Evolutionary conservation across 2,329 filamentous ascomycete genomes (phyloP).

Genomic region (Cryoendolithus antarcticus): DNA sequence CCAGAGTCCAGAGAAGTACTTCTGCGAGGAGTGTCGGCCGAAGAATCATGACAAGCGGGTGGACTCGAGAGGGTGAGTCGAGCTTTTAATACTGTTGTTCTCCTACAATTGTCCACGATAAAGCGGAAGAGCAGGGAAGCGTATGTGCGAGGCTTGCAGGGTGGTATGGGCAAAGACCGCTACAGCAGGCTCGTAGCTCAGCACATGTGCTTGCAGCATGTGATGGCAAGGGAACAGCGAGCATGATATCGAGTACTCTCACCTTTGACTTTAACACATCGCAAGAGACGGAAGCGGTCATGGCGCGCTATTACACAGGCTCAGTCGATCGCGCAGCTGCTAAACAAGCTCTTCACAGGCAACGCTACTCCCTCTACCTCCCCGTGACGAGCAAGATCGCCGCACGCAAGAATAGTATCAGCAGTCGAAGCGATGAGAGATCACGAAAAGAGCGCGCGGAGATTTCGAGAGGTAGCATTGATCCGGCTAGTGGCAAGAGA

Average conservation of each 20-base stretch:
- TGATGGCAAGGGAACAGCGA: too few relatives aligned
- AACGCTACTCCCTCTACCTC: conserved; percentile 51
- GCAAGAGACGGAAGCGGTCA: neutral
- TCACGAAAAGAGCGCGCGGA: conserved; percentile 44
- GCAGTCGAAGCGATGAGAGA: conserved; percentile 46
- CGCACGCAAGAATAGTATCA: conserved; percentile 54
- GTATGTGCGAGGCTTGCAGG: too few relatives aligned
- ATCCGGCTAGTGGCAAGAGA: conserved; percentile 57
- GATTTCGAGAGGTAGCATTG: conserved; percentile 40
- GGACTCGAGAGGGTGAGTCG: conserved; percentile 71
- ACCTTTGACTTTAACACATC: too few relatives aligned
- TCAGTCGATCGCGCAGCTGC: conserved; percentile 14
- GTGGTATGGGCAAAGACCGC: too few relatives aligned
- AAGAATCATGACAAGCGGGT: conserved; percentile 77
- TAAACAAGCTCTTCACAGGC: conserved; percentile 31
- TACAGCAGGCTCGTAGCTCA: too few relatives aligned
- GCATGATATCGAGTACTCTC: too few relatives aligned
- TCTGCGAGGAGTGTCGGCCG: conserved; percentile 87
- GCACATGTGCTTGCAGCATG: too few relatives aligned
- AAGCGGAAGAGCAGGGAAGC: too few relatives aligned
- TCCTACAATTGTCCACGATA: too few relatives aligned
- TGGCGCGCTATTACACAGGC: conserved; percentile 17
- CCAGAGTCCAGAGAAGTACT: conserved; percentile 91
- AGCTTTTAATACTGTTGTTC: conserved; percentile 8
- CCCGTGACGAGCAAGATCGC: conserved; percentile 38